Conservation (phyloP, 176 grass and related monocot species). For the Cenchrus fungigraminus region DNA sequence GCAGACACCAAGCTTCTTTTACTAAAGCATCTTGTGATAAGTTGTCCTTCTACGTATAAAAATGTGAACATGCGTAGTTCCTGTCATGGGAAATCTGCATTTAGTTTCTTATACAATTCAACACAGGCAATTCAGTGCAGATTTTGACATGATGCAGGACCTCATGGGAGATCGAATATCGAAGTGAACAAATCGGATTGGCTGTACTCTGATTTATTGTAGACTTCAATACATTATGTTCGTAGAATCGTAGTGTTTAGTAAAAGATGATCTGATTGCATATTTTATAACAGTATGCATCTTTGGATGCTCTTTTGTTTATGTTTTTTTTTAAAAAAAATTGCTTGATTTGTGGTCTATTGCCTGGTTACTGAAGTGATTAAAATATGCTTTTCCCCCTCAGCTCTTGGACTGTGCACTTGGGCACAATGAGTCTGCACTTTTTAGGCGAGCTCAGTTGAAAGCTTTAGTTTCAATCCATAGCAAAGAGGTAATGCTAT, state of each 20-base stretch:
- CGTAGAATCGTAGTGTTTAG: background rate
- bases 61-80: background rate
- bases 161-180: background rate
- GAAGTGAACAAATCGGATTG: background rate
- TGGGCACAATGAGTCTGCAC: slow-evolving; percentile 98
- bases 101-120: slow-evolving; percentile 27
- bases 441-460: slow-evolving; percentile 98
- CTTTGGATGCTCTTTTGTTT: background rate
- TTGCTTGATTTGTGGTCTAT: slow-evolving; percentile 29
- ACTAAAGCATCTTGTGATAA: slow-evolving; percentile 1
- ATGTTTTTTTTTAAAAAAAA: slow-evolving; percentile 29
- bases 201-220: slow-evolving; percentile 12
- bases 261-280: slow-evolving; percentile 31
- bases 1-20: slow-evolving; percentile 23
- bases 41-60: background rate
- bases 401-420: slow-evolving; percentile 97
- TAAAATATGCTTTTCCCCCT: slow-evolving; percentile 35
- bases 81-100: slow-evolving; percentile 28
- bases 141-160: slow-evolving; percentile 23
- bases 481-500: slow-evolving; percentile 89
- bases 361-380: slow-evolving; percentile 30
- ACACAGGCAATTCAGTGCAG: slow-evolving; percentile 5
- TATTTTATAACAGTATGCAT: slow-evolving; percentile 29
- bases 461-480: slow-evolving; percentile 99
- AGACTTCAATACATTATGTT: slow-evolving; percentile 1